Evolutionary conservation across 371 early-diverging fungal species (phyloP), one percentile per base, ranked within the genome.

Genomic region (Mortierella sp.): DNA sequence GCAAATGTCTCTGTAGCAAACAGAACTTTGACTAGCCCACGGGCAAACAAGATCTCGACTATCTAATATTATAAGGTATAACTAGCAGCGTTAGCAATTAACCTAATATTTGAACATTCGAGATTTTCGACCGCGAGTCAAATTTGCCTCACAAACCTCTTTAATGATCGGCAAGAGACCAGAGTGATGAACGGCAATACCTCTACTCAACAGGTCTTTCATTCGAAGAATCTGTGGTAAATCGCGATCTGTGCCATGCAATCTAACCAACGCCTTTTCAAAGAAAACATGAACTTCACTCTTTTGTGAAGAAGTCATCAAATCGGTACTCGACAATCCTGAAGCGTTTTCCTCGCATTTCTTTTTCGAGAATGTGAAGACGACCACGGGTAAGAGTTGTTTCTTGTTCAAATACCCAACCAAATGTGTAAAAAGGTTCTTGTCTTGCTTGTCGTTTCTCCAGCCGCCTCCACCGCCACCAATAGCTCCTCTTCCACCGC

Each of bases 161-260:
- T 99, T 99, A 61, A 99, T 89, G 75, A 99, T 97, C 2, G 99
- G 99, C 66, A 99, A 90, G 42, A 99, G 88, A 45, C 99, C 99
- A 66, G 97, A 91, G 83, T 99, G 99, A 86, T 99, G 99, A 13
- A 98, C 96, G 7, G 97, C 99, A 66, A 99, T 96, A 51, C 99
- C 99, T 64, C 96, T 93, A 55, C 88, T 84, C 58, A 99, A 85
- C 61, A 96, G 83, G 28, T 96, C 95, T 17, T 92, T 86, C 88
- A 98, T 94, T 32, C 92, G 89, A 40, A 90, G 62, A 35, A 99
- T 90, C 86, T 99, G 99, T 2, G 99, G 99, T 37, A 99, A 86
- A 53, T 91, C 86, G 32, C 91, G 90, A 78, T 98, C 97, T 4
- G 86, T 62, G 8, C 69, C 95, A 66, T 93, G 94, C 31, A 98